Evolutionary conservation across 1,284 basidiomycete genomes (phyloP).

Genomic region (Ustilago hordei): DNA sequence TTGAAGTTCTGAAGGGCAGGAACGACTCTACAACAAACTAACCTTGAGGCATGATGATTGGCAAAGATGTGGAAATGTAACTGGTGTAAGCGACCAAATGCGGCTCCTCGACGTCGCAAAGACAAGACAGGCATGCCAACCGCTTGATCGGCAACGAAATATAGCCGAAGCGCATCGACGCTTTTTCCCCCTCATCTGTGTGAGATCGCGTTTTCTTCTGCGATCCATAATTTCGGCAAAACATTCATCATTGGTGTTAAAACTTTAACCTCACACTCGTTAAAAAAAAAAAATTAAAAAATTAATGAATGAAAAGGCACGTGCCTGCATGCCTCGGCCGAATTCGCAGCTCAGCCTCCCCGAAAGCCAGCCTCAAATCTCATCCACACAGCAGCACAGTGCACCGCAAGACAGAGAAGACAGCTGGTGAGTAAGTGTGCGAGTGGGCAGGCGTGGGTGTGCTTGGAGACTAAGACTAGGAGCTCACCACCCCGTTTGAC

Average conservation of each 20-base stretch:
- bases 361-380: neutral
- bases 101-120: neutral
- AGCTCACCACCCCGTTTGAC: neutral
- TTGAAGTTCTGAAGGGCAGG: too few relatives aligned
- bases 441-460: neutral
- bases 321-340: too few relatives aligned
- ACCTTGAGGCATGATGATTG: too few relatives aligned
- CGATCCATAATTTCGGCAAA: too few relatives aligned
- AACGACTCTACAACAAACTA: too few relatives aligned
- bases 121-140: neutral
- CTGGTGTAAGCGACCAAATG: neutral
- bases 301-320: too few relatives aligned
- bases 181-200: neutral
- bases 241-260: too few relatives aligned
- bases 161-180: neutral
- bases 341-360: neutral
- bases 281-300: too few relatives aligned
- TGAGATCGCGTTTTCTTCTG: neutral
- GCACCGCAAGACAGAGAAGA: neutral
- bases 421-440: neutral
- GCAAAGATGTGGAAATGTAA: too few relatives aligned
- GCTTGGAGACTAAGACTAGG: neutral
- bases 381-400: neutral
- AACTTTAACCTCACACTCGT: too few relatives aligned
- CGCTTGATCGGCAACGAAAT: neutral